Conservation (phyloP, 1,284 basidiomycete species). For the Cutaneotrichosporon spelunceum region DNA sequence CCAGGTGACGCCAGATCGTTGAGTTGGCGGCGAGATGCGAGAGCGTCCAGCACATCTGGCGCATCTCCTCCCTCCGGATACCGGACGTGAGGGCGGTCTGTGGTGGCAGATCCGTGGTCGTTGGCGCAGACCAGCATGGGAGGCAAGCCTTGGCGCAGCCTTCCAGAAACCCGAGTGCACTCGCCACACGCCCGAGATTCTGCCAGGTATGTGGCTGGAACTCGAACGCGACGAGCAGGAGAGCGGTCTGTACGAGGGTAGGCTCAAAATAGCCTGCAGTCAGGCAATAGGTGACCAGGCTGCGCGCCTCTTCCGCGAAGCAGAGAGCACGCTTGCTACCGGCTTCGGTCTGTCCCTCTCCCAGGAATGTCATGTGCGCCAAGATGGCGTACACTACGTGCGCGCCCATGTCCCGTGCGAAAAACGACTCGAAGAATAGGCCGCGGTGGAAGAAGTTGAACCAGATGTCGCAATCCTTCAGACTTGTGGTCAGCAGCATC, state of each 20-base stretch:
- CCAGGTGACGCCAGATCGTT: constrained; percentile 25
- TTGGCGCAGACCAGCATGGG: not conserved
- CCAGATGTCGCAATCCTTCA: constrained; percentile 26
- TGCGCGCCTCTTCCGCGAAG: constrained; percentile 30
- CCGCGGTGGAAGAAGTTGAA: constrained; percentile 31
- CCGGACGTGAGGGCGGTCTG: constrained; percentile 7
- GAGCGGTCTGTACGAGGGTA: constrained; percentile 29
- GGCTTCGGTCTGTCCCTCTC: constrained; percentile 20
- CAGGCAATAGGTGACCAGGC: constrained; percentile 31
- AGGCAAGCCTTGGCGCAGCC: constrained; percentile 20
- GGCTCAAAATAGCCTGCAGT: constrained; percentile 26
- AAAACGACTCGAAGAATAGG: constrained; percentile 26
- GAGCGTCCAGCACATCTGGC: constrained; percentile 35
- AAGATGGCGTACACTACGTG: constrained; percentile 34
- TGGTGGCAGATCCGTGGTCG: constrained; percentile 8
- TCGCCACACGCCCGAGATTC: constrained; percentile 22
- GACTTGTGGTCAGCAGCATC: constrained; percentile 11
- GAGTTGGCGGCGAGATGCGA: constrained; percentile 28
- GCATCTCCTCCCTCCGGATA: constrained; percentile 31
- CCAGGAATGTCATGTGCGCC: constrained; percentile 30
- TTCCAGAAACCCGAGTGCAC: constrained; percentile 28
- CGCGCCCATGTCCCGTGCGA: constrained; percentile 15
- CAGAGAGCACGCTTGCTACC: constrained; percentile 28
- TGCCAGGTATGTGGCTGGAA: constrained; percentile 34
- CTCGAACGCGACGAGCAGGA: constrained; percentile 36